phyloP scores from a whole-genome alignment of 306 rosid genomes.

The Citrullus colocynthis region DNA sequence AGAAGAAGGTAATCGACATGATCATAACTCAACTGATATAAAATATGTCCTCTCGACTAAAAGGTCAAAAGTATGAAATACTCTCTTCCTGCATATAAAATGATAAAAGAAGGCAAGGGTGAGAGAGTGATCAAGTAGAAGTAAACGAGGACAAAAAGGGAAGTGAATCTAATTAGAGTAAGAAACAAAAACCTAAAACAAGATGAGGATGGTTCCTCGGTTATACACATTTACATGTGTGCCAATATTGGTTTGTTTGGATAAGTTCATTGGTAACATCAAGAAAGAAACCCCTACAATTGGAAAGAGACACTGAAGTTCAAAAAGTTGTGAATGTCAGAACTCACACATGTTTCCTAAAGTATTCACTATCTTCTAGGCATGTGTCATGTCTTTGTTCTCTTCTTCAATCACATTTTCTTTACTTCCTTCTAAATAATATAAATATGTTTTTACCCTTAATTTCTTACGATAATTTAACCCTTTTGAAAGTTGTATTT shows the following conservation, averaged over 20 bases:
- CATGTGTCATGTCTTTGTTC: background rate
- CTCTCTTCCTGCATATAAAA: too few species aligned
- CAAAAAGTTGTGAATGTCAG: background rate
- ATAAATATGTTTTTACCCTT: too few species aligned
- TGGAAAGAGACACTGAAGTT: background rate
- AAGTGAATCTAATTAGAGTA: background rate
- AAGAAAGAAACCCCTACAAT: background rate
- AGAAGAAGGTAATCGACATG: too few species aligned
- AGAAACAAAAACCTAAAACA: background rate
- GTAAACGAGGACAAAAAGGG: background rate
- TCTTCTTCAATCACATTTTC: background rate
- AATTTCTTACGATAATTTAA: too few species aligned
- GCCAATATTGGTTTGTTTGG: background rate
- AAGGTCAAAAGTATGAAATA: accelerated
- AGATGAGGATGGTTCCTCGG: background rate
- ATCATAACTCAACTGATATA: too few species aligned
- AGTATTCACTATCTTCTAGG: background rate
- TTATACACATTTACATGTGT: background rate
- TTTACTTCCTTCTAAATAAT: too few species aligned
- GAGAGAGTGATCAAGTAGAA: too few species aligned
- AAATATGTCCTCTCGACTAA: too few species aligned
- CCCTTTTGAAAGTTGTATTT: too few species aligned
- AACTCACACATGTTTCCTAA: background rate
- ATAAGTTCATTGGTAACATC: background rate
- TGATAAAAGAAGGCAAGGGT: too few species aligned